phyloP scores from a whole-genome alignment of 2,329 filamentous ascomycete genomes.

The Colletotrichum liaoningense region DNA sequence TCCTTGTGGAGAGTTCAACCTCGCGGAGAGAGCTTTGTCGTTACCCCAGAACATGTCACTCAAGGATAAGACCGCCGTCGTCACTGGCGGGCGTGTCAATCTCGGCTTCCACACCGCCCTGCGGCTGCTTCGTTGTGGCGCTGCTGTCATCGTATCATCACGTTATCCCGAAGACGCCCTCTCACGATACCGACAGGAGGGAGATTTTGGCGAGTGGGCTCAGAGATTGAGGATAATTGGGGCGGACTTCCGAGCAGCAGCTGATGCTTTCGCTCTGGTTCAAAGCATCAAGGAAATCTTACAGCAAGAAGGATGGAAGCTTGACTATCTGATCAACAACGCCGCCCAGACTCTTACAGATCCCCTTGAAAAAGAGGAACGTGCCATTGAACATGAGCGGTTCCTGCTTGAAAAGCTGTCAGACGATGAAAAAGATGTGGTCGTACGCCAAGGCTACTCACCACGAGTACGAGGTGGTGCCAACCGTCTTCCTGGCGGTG shows the following conservation, averaged over 20 bases:
- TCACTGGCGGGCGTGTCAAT: slow-evolving; percentile 49
- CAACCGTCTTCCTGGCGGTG: background rate
- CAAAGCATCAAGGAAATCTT: slow-evolving; percentile 39
- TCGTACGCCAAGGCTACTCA: background rate
- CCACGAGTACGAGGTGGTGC: background rate
- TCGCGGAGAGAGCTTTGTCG: slow-evolving; percentile 42
- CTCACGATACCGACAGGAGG: slow-evolving; percentile 41
- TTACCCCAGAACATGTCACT: slow-evolving; percentile 43
- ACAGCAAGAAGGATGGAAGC: slow-evolving; percentile 5
- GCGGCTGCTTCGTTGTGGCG: slow-evolving; percentile 48
- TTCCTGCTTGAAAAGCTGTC: background rate
- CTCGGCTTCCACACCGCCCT: slow-evolving; percentile 47
- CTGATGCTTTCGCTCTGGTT: slow-evolving; percentile 46
- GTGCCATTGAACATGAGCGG: slow-evolving; percentile 40
- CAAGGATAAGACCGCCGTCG: slow-evolving; percentile 42
- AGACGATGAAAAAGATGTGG: background rate
- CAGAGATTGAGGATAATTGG: slow-evolving; percentile 42
- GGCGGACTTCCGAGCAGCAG: slow-evolving; percentile 46
- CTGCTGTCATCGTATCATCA: slow-evolving; percentile 47
- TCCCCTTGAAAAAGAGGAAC: slow-evolving; percentile 43
- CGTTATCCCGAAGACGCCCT: slow-evolving; percentile 49
- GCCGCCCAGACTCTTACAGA: slow-evolving; percentile 52
- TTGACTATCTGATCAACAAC: slow-evolving; percentile 52
- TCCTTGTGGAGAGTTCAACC: slow-evolving; percentile 49
- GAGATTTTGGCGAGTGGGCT: slow-evolving; percentile 38